Evolutionary conservation across 1,284 basidiomycete genomes (phyloP), one percentile per base, ranked within the genome.

Genomic region (Ganoderma leucocontextum): DNA sequence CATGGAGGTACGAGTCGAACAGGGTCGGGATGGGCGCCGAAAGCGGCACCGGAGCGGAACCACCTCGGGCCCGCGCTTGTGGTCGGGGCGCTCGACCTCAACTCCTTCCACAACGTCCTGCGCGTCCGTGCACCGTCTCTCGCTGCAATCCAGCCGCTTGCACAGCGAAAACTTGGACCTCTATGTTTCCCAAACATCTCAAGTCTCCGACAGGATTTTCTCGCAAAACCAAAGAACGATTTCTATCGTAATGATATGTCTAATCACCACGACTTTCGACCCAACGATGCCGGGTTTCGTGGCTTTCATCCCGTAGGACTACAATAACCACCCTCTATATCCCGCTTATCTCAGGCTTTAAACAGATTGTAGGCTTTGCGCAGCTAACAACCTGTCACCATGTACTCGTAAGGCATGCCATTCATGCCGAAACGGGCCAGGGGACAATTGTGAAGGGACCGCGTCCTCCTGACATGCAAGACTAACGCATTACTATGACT

Each of bases 1-100:
- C 66, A 67, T 67, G 66, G 39, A 47, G 63, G 66, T 63, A 42
- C 33, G 57, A 59, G 61, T 66, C 52, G 60, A 66, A 41, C 39
- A 57, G 59, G 41, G 64, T 44, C 64, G 42, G 64, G 60, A 49
- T 60, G 33, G 64, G 44, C 42, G 57, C 64, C 33, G 49, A 22
- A 19, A 7, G 62, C 62, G 62, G 66, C 53, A 17, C 62, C 65
- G 65, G 39, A 44, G 44, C 52, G 60, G 60, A 33, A 41, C 33
- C 29, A 52, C 47, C 12, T 52, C 47, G 47, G 36, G 33, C 35
- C 38, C 33, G 53, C 66, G 57, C 57, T 35, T 19, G 52, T 62
- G 10, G 39, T 10, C n/a, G 13, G 61, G 17, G 47, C 44, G 47
- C 60, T n/a, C 35, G 17, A n/a, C 29, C 33, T 47, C 13, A 29